Percentiles rank a stretch among this genome's conserved stretches.
These are phyloP conservation scores for Stemphylium vesicarium DNA, from an alignment of 2,329 filamentous ascomycete species.

Conservation along the genomic window DNA sequence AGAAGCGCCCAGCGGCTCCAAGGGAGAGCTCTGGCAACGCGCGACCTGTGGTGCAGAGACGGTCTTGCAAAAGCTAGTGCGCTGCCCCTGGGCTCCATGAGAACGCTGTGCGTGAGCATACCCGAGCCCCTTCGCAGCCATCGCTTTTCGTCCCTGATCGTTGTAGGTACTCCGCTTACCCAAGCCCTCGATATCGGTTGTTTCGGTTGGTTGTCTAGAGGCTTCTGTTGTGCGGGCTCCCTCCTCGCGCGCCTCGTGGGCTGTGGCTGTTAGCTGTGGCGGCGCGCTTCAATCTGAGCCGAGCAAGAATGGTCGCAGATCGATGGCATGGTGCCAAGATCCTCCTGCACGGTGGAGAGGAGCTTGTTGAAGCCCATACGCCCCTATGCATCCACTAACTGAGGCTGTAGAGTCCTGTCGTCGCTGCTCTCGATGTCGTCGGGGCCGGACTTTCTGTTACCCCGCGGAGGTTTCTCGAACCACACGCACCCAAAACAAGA, in stretches of 20 bases:
- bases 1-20: too few species aligned
- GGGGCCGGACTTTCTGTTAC: background rate
- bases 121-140: too few species aligned
- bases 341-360: background rate
- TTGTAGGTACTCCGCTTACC: too few species aligned
- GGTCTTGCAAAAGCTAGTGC: too few species aligned
- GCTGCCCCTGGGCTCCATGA: too few species aligned
- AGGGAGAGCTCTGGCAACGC: too few species aligned
- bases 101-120: too few species aligned
- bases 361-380: background rate
- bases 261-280: background rate
- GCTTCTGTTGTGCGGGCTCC: background rate
- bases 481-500: background rate
- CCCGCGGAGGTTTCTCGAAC: background rate
- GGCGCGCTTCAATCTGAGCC: background rate
- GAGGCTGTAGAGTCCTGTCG: background rate
- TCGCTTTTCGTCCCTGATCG: too few species aligned
- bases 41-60: too few species aligned
- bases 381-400: background rate
- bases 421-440: background rate
- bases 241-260: background rate
- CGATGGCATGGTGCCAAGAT: too few species aligned
- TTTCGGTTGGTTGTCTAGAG: too few species aligned
- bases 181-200: too few species aligned
- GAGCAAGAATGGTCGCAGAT: background rate